These are phyloP conservation scores for Xylariaceae sp. DNA, from an alignment of 2,329 filamentous ascomycete genomes.

Conservation along the genomic window DNA sequence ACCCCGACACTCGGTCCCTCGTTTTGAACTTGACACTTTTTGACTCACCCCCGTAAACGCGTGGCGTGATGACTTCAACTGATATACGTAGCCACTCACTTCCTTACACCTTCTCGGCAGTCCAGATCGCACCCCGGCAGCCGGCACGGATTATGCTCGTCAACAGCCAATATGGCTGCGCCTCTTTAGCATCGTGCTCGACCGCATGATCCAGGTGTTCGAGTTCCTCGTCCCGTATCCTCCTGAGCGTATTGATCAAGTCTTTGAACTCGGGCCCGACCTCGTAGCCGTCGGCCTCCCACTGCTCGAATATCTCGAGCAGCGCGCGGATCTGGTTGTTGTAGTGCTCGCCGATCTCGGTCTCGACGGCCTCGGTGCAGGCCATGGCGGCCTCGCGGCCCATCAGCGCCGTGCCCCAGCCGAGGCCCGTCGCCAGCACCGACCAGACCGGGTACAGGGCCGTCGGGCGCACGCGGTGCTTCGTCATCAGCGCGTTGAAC, in stretches of 20 bases:
- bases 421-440: slow-evolving; percentile 70
- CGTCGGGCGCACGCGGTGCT: slow-evolving; percentile 86
- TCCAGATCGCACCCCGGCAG: slow-evolving; percentile 87
- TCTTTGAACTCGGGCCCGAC: slow-evolving; percentile 71
- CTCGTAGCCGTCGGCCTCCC: slow-evolving; percentile 72
- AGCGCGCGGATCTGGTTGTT: slow-evolving; percentile 83
- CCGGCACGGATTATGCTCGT: slow-evolving; percentile 85
- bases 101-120: slow-evolving; percentile 64
- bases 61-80: background rate
- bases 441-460: slow-evolving; percentile 90
- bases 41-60: too few species aligned
- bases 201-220: slow-evolving; percentile 96
- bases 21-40: too few species aligned
- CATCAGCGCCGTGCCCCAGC: slow-evolving; percentile 84
- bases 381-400: slow-evolving; percentile 96
- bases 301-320: slow-evolving; percentile 72
- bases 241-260: slow-evolving; percentile 67
- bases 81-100: background rate
- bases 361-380: slow-evolving; percentile 97
- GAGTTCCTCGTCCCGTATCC: slow-evolving; percentile 90
- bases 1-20: too few species aligned
- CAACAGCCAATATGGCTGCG: slow-evolving; percentile 81
- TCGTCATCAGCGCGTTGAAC: slow-evolving; percentile 77
- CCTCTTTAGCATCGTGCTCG: slow-evolving; percentile 85
- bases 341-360: slow-evolving; percentile 94